phyloP scores from a whole-genome alignment of 2,329 filamentous ascomycete species.

The Botrytis porri region DNA sequence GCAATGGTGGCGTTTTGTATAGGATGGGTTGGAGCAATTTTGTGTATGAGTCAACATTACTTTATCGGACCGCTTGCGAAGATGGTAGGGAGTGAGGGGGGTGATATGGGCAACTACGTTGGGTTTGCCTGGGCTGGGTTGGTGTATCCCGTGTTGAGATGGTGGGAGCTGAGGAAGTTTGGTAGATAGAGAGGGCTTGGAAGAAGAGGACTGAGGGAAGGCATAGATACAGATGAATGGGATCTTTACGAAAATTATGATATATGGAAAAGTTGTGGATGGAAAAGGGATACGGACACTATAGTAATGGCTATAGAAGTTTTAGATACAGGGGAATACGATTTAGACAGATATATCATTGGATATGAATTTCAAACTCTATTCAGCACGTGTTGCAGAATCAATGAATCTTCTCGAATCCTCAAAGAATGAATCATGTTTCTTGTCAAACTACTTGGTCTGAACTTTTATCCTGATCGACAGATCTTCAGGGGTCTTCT shows the following conservation, averaged over 20 bases:
- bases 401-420: background rate
- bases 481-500: background rate
- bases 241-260: background rate
- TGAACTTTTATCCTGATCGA: background rate
- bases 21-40: constrained; percentile 62
- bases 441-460: background rate
- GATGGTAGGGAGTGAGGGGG: constrained; percentile 48
- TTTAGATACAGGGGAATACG: background rate
- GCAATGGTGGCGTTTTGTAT: constrained; percentile 59
- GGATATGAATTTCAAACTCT: background rate
- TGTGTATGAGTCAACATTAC: constrained; percentile 69
- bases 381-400: background rate
- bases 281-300: background rate
- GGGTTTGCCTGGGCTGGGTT: constrained; percentile 58
- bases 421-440: background rate
- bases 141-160: constrained; percentile 48
- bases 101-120: constrained; percentile 42
- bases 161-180: constrained; percentile 37
- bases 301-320: background rate
- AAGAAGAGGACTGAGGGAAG: background rate
- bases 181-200: constrained; percentile 29
- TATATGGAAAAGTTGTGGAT: background rate
- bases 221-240: background rate
- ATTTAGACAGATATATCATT: background rate
- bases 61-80: constrained; percentile 60